Conservation (phyloP, 2,329 filamentous ascomycete genomes). For the Pseudogymnoascus sp. region DNA sequence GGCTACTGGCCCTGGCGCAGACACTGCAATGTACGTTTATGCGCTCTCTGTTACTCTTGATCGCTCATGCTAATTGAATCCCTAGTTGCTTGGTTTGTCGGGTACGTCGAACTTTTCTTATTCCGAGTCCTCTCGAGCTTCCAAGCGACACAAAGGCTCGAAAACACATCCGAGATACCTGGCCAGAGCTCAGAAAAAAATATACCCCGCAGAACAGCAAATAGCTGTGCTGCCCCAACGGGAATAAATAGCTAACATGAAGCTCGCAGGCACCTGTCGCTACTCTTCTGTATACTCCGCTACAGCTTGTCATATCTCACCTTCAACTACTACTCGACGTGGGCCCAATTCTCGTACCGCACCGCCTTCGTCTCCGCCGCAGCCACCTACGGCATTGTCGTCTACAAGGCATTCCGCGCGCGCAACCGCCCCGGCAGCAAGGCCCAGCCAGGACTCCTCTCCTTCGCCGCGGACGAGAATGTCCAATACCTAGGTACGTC, state of each 20-base stretch:
- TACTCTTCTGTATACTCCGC: constrained; percentile 74
- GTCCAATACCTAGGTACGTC: constrained; percentile 89
- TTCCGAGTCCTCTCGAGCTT: background rate
- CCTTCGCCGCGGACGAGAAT: constrained; percentile 81
- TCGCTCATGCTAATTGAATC: constrained; percentile 23
- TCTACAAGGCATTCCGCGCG: constrained; percentile 93
- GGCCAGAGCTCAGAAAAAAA: background rate
- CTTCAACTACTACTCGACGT: constrained; percentile 75
- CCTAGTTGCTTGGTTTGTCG: constrained; percentile 70
- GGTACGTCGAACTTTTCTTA: constrained; percentile 48
- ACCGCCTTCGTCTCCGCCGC: constrained; percentile 84
- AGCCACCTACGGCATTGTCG: constrained; percentile 92
- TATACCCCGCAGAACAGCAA: constrained; percentile 11
- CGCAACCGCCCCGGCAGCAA: constrained; percentile 66
- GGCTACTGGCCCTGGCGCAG: constrained; percentile 71
- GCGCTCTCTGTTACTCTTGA: constrained; percentile 14
- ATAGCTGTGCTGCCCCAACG: constrained; percentile 10
- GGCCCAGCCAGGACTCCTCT: constrained; percentile 49
- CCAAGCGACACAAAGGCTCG: constrained; percentile 2
- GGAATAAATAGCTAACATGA: constrained; percentile 19
- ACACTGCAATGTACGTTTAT: constrained; percentile 79
- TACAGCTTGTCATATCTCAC: constrained; percentile 81
- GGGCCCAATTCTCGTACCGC: constrained; percentile 81
- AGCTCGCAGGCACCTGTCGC: constrained; percentile 65
- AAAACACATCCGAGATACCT: background rate